phyloP scores from a whole-genome alignment of 73 alveolate genomes.

The Paramecium sonneborni region DNA sequence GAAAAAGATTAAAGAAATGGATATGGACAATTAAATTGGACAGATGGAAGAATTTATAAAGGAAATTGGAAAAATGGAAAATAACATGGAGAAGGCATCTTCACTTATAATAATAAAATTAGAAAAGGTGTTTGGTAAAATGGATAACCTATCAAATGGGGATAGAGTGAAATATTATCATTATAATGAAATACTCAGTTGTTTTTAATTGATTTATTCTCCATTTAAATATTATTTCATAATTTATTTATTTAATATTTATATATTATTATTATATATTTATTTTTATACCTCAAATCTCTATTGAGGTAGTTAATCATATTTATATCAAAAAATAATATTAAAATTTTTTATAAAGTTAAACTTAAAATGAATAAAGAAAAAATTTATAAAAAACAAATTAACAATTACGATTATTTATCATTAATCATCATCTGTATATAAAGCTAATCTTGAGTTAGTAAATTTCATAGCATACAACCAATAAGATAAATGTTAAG shows the following conservation, averaged over 20 bases:
- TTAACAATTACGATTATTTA: neutral
- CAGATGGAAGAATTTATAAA: conserved; percentile 58
- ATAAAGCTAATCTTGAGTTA: conserved; percentile 59
- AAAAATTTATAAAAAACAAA: neutral
- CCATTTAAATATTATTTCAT: neutral
- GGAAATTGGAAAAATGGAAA: conserved; percentile 60
- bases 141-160: conserved; percentile 55
- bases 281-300: too few relatives aligned
- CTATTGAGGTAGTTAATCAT: neutral
- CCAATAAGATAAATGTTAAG: conserved; percentile 64
- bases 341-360: neutral
- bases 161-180: neutral
- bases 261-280: too few relatives aligned
- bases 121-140: conserved; percentile 47
- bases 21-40: conserved; percentile 51
- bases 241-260: neutral
- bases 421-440: conserved; percentile 66
- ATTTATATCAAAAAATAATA: neutral
- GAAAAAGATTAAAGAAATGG: conserved; percentile 57
- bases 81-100: conserved; percentile 58
- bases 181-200: neutral
- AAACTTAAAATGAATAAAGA: neutral
- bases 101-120: conserved; percentile 16
- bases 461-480: conserved; percentile 61
- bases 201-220: neutral